Evolutionary conservation across 139 green algal species (phyloP).

Genomic region (Monoraphidium neglectum): DNA sequence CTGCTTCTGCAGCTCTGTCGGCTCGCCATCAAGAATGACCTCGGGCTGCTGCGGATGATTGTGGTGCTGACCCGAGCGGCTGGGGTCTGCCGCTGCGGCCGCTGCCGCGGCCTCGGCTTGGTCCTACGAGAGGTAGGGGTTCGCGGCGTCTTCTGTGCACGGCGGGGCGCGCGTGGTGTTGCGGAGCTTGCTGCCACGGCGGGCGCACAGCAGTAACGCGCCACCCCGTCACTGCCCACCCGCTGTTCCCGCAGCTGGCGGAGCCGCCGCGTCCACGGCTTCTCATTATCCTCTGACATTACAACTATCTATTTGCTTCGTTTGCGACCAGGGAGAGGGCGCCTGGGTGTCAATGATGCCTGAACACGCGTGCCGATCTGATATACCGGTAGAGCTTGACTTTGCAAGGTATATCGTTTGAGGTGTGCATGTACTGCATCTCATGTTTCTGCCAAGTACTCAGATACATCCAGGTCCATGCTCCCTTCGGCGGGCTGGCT

Average conservation of each 20-base stretch:
- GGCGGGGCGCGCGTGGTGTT: neutral
- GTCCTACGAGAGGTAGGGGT: too few relatives aligned
- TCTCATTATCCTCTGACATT: neutral
- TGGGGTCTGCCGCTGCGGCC: conserved; percentile 7
- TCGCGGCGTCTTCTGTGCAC: too few relatives aligned
- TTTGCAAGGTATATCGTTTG: too few relatives aligned
- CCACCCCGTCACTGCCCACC: neutral
- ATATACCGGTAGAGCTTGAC: too few relatives aligned
- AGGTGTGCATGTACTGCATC: too few relatives aligned
- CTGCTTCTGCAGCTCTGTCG: conserved; percentile 26
- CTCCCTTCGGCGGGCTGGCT: too few relatives aligned
- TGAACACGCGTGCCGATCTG: too few relatives aligned
- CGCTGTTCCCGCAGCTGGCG: neutral
- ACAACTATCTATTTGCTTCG: neutral
- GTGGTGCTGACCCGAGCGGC: neutral
- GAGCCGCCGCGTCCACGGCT: conserved; percentile 21
- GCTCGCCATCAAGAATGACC: neutral
- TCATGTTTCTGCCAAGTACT: too few relatives aligned
- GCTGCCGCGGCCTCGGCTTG: too few relatives aligned
- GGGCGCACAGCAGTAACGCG: neutral
- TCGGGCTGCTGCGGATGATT: neutral
- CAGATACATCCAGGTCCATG: too few relatives aligned
- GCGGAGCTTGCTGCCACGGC: neutral
- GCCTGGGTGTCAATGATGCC: too few relatives aligned
- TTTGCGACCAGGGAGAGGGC: too few relatives aligned